Evolutionary conservation across 2,329 filamentous ascomycete species (phyloP), one percentile per base, ranked within the genome.

Genomic region (Pleurostoma richardsiae): DNA sequence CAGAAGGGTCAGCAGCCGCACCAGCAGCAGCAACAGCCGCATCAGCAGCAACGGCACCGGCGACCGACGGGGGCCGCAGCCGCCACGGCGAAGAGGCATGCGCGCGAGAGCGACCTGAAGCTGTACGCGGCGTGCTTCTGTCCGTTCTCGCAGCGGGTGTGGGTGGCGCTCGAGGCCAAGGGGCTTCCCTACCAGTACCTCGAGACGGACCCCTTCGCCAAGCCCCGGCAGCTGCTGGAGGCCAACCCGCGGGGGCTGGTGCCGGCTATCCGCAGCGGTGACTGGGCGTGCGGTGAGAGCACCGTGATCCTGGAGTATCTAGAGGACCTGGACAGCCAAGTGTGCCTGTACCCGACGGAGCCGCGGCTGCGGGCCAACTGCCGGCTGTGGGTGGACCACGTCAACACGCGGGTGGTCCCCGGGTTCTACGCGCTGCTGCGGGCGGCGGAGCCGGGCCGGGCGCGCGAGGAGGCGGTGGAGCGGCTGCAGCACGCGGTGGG

Each of bases 141-240:
- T 59, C 89, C 89, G 29, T 94, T 92, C 61, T 89, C 90, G 2
- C 89, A 95, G 61, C 82, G 89, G 19, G 86, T 94, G 29, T 95
- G 90, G 90, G 94, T 95, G 53, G 86, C 89, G 1, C 74, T 95
- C 33, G 89, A 95, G 63, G 74, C 83, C 56, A 94, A 94, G 62
- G 77, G 80, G 19, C 74, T 94, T 6, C 71, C 79, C 36, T 95
- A 95, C 60, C 88, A 95, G 61, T 95, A 95, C 65, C 84, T 90
- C 56, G 90, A 95, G 65, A 83, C 89, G 41, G 86, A 95, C 58
- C 86, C 88, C 6, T 90, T 88, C 60, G 80, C 83, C 55, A 86
- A 87, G 52, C 86, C 82, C 4, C 63, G 61, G 39, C 60, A 65
- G 10, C 70, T 92, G 30, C 73, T 90, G 28, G 86, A 90, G 53